Conservation (phyloP, 2,329 filamentous ascomycete genomes). For the Stemphylium vesicarium region DNA sequence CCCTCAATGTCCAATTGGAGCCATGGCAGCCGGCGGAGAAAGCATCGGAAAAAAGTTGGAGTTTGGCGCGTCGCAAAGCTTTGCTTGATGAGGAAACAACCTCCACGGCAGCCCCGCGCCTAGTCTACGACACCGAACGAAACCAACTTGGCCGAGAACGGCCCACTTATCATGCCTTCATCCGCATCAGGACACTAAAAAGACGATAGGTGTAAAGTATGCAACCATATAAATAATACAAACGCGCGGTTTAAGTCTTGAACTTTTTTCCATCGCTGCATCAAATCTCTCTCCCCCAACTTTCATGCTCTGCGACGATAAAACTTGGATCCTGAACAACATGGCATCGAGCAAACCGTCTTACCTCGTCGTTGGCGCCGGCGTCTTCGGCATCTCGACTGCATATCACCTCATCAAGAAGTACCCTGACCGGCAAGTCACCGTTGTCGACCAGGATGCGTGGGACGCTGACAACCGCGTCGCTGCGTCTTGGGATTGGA, state of each 20-base stretch:
- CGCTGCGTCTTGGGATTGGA: slow-evolving; percentile 75
- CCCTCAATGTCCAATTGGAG: slow-evolving; percentile 30
- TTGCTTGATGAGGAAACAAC: slow-evolving; percentile 38
- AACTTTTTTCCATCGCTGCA: slow-evolving; percentile 15
- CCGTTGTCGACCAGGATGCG: slow-evolving; percentile 49
- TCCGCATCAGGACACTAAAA: slow-evolving; percentile 11
- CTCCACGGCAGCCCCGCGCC: slow-evolving; percentile 36
- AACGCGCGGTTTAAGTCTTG: slow-evolving; percentile 3
- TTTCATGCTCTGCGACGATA: slow-evolving; percentile 24
- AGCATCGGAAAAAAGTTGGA: slow-evolving; percentile 21
- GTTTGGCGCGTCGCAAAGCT: slow-evolving; percentile 31
- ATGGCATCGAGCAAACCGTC: slow-evolving; percentile 40
- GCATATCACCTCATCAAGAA: slow-evolving; percentile 50
- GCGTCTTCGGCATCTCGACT: slow-evolving; percentile 48
- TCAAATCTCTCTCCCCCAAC: slow-evolving; percentile 8
- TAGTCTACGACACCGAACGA: slow-evolving; percentile 25
- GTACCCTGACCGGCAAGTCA: slow-evolving; percentile 50
- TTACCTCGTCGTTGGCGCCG: slow-evolving; percentile 46
- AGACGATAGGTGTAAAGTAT: slow-evolving; percentile 12
- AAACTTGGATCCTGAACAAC: slow-evolving; percentile 22
- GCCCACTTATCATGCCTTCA: slow-evolving; percentile 20
- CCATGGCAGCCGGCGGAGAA: slow-evolving; percentile 32
- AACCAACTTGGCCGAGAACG: slow-evolving; percentile 27
- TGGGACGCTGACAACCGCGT: slow-evolving; percentile 43
- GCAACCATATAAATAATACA: slow-evolving; percentile 30